These are phyloP conservation scores for Sclerotinia glacialis DNA, from an alignment of 2,329 filamentous ascomycete species.

Conservation along the genomic window DNA sequence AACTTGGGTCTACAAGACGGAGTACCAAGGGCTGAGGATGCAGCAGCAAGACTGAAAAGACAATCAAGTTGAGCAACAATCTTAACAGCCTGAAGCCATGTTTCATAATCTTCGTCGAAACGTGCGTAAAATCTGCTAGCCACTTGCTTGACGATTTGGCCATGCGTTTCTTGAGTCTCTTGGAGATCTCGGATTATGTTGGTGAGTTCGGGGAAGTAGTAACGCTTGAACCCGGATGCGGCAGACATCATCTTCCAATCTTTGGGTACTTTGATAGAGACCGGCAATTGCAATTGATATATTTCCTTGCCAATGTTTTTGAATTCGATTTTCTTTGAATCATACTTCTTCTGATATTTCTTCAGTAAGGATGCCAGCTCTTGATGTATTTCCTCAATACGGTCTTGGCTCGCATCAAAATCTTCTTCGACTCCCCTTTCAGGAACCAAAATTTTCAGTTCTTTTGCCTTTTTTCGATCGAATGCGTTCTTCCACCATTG, in stretches of 20 bases:
- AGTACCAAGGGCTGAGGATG: constrained; percentile 77
- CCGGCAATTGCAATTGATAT: constrained; percentile 91
- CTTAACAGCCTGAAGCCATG: constrained; percentile 86
- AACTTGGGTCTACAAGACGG: constrained; percentile 89
- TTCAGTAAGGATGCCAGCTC: constrained; percentile 70
- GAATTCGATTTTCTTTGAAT: constrained; percentile 67
- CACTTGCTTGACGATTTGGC: constrained; percentile 85
- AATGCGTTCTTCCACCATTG: constrained; percentile 90
- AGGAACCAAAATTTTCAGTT: constrained; percentile 82
- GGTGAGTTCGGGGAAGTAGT: constrained; percentile 84
- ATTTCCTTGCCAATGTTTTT: constrained; percentile 94
- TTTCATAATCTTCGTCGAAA: constrained; percentile 82
- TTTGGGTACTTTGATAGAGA: constrained; percentile 76
- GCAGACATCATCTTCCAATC: constrained; percentile 96
- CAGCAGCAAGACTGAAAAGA: constrained; percentile 86
- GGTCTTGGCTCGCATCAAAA: constrained; percentile 79
- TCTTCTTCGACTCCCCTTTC: constrained; percentile 85
- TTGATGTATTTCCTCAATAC: constrained; percentile 70
- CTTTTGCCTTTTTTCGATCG: constrained; percentile 73
- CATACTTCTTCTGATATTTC: constrained; percentile 68
- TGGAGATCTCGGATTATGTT: constrained; percentile 81
- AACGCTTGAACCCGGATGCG: constrained; percentile 84
- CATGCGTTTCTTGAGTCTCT: constrained; percentile 90
- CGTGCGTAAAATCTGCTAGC: constrained; percentile 77
- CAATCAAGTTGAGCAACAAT: constrained; percentile 93